Evolutionary conservation across 495 filamentous ascomycete genomes (phyloP), one percentile per base, ranked within the genome.

Genomic region (Neohortaea acidophila): DNA sequence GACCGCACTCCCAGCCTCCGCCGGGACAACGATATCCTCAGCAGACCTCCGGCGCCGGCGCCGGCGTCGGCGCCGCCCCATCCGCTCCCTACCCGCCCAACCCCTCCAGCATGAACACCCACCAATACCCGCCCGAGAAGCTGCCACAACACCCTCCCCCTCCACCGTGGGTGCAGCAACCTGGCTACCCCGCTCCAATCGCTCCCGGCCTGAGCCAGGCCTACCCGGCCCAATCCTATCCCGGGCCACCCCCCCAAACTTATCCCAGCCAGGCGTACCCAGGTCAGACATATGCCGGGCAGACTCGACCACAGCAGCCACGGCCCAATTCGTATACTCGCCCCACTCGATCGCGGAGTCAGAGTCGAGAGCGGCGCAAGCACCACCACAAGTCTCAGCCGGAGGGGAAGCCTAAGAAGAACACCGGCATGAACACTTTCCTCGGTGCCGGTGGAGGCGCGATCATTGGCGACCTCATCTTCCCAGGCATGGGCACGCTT

Each of bases 381-480:
- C 19, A 24, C 15, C 40, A 39, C 1, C 25, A 22, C 15, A 5
- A 25, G 2, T 29, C 20, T 18, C 21, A 36, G 17, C 19, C 35
- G 9, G 33, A 4, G 21, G 9, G 27, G 13, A 4, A 34, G 30
- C 43, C 40, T 18, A 51, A 51, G 33, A 39, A 51, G 42, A 38
- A 49, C 26, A 34, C 23, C 13, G 29, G 32, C 21, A 29, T 47
- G 5, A 42, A 48, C 21, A 57, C 51, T 7, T 59, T 59, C 32
- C 38, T 59, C 9, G 56, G 56, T 21, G 56, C 56, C 2, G 54
- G 56, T 13, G 53, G 38, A 2, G 56, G 56, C 9, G 53, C 44
- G 9, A 12, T 59, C n/a, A 41, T 59, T 14, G 56, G 56, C 1
- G 56, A 59, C 45, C 21, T 36, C 33, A 59, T 59, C n/a, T 56